Conservation (phyloP, 768 basidiomycete species). For the Lentinula raphanica region DNA sequence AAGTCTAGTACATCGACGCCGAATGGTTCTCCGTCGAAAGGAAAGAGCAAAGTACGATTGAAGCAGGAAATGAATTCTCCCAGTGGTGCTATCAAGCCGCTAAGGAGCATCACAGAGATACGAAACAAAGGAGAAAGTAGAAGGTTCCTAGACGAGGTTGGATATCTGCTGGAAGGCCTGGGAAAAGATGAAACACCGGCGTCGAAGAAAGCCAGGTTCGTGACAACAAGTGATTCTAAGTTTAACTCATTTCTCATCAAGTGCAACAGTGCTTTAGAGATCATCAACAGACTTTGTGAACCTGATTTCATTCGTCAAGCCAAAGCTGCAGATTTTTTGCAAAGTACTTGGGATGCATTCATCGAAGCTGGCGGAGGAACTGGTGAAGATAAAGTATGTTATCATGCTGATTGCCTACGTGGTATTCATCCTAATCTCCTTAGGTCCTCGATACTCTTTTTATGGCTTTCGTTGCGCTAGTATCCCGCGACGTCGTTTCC, state of each 20-base stretch:
- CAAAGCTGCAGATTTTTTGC: constrained; percentile 69
- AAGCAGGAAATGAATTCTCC: constrained; percentile 25
- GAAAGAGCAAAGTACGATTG: constrained; percentile 29
- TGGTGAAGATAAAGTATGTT: constrained; percentile 47
- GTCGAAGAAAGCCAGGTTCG: constrained; percentile 65
- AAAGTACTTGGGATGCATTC: constrained; percentile 65
- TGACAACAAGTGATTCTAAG: not conserved
- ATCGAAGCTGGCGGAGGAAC: constrained; percentile 51
- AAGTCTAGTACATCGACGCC: constrained; percentile 27
- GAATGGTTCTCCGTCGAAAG: constrained; percentile 32
- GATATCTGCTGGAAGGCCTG: constrained; percentile 81
- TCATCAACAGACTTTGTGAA: constrained; percentile 70
- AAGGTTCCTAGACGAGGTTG: constrained; percentile 78
- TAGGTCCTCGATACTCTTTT: constrained; percentile 65
- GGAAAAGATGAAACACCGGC: constrained; percentile 44
- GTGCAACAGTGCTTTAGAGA: constrained; percentile 60
- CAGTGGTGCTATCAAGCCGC: constrained; percentile 61
- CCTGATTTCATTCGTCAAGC: constrained; percentile 74
- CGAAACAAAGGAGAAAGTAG: constrained; percentile 76
- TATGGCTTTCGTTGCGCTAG: constrained; percentile 55
- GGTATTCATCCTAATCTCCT: not conserved
- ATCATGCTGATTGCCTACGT: not conserved
- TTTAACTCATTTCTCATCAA: not conserved
- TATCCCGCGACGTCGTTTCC: constrained; percentile 53
- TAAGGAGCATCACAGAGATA: constrained; percentile 78